Evolutionary conservation across 495 filamentous ascomycete genomes (phyloP), one percentile per base, ranked within the genome.

Genomic region (Parachaetomium inaequale): DNA sequence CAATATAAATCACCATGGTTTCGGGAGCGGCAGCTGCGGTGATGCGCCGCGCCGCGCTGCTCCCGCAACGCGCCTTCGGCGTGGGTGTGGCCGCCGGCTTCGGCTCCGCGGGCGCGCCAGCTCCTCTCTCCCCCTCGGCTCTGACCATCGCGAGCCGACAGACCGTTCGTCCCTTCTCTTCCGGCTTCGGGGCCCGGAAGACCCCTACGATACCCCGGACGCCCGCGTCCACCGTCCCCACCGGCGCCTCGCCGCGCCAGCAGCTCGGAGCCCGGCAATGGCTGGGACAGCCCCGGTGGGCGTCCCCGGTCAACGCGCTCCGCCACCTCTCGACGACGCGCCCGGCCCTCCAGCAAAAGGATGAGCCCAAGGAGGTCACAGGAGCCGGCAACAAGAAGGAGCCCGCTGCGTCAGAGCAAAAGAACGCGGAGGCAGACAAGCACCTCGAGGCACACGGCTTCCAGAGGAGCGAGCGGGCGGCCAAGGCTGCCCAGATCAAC

Each of bases 401-500:
- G 49, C 23, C 31, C 14, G 25, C 43, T n/a, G 12, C 38, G 32
- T 12, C 25, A 28, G 49, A 68, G 49, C 14, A 6, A 11, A 52
- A 62, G 21, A 43, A 70, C 43, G 38, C 66, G 42, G 60, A 62
- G 59, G 51, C 61, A 8, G 68, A 72, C 8, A 34, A 68, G 42
- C 59, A 70, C n/a, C 62, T 70, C n/a, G 61, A 70, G 36, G 61
- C 64, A 10, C 68, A 74, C 53, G 72, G 67, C 6, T 76, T 76
- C 40, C 63, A 72, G 43, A 55, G 63, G 49, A 75, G 73, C 70
- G 92, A 93, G 74, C 91, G 88, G 74, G 94, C 92, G 38, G 82
- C 84, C 4, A 87, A 93, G 70, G 93, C 92, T n/a, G 87, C 92
- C 4, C 86, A 97, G 66, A 78, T 98, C 47, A 96, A 98, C 72